Base-by-base conservation (phyloP, 768 basidiomycete species). In the Tremella fuciformis region DNA sequence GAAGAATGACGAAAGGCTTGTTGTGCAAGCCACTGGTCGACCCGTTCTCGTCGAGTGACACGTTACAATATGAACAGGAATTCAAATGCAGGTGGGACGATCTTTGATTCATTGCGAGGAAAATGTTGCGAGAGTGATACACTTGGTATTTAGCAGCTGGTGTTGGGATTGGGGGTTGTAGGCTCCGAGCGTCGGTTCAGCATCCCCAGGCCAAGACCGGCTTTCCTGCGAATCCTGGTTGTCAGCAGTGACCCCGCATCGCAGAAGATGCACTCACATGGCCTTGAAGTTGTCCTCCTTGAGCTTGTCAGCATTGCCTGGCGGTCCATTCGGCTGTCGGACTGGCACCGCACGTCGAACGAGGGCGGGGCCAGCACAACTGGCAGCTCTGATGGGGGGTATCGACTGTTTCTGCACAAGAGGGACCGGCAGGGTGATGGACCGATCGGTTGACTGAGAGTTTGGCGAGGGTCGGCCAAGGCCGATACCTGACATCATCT, bases 251-350 rank as follows among this genome's bases (percentile, higher is more conserved):
- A 34, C 29, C 6, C 6, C 29, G 11, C 29, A 11, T 6, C 4
- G 6, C 29, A 11, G 9, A 2, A 41, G 19, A 16, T 25, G 19
- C 22, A 66, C 66, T 66, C 42, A 70, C 70, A 63, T 53, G 26
- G 56, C 57, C 52, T 73, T 66, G 57, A 75, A 75, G 57, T 75
- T 75, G 54, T 65, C 60, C 26, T 65, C 64, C 2, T 64, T 65
- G 1, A 75, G 50, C 25, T 75, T 69, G n/a, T 68, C 63, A 15
- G 71, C 64, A 19, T 63, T 64, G 8, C 63, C 63, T 21, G 74
- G 74, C 18, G 74, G 74, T n/a, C 74, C 74, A 24, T 57, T 26
- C 7, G 74, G 74, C 47, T 75, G 74, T 16, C 73, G 49, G 18
- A 69, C 34, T 4, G 42, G n/a, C 11, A 52, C 38, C 4, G 34